A percentile compares a stretch with the other conserved stretches of the same genome.
Evolutionary conservation across 352 stramenopile species (phyloP).

Genomic region (Phytopythium litorale): DNA sequence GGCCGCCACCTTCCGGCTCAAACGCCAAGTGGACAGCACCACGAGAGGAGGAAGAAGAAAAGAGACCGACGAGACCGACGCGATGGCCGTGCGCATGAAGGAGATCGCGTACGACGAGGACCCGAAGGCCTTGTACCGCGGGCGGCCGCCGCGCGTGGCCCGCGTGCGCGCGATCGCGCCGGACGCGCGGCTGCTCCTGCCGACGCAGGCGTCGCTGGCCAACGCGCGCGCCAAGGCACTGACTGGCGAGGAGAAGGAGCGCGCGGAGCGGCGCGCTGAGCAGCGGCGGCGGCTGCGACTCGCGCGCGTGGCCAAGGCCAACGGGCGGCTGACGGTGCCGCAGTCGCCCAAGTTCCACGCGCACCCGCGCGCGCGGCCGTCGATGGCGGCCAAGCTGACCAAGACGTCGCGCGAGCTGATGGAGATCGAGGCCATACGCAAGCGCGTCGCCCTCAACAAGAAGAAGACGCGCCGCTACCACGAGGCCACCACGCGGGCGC

Average conservation of each 20-base stretch:
- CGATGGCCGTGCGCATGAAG: slow-evolving; percentile 15
- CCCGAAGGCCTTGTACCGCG: slow-evolving; percentile 45
- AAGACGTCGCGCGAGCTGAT: slow-evolving; percentile 67
- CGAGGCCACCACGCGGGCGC: slow-evolving; percentile 41
- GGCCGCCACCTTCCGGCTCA: neutral
- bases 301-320: slow-evolving; percentile 42
- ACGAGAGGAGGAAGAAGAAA: neutral
- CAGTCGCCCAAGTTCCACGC: slow-evolving; percentile 61
- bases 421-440: slow-evolving; percentile 67
- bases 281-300: slow-evolving; percentile 27
- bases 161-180: slow-evolving; percentile 52
- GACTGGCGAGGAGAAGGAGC: slow-evolving; percentile 37
- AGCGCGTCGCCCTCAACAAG: slow-evolving; percentile 48
- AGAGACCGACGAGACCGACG: neutral
- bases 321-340: slow-evolving; percentile 59
- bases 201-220: slow-evolving; percentile 54
- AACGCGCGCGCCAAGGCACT: slow-evolving; percentile 35
- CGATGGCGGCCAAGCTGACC: slow-evolving; percentile 34
- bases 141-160: slow-evolving; percentile 33
- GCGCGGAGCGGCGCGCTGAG: slow-evolving; percentile 28
- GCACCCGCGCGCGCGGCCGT: slow-evolving; percentile 23
- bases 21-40: neutral
- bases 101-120: slow-evolving; percentile 29
- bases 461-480: slow-evolving; percentile 67
- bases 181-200: slow-evolving; percentile 53